These are phyloP conservation scores for Hymenoscyphus salicellus DNA, from an alignment of 2,329 filamentous ascomycete genomes.

Conservation along the genomic window DNA sequence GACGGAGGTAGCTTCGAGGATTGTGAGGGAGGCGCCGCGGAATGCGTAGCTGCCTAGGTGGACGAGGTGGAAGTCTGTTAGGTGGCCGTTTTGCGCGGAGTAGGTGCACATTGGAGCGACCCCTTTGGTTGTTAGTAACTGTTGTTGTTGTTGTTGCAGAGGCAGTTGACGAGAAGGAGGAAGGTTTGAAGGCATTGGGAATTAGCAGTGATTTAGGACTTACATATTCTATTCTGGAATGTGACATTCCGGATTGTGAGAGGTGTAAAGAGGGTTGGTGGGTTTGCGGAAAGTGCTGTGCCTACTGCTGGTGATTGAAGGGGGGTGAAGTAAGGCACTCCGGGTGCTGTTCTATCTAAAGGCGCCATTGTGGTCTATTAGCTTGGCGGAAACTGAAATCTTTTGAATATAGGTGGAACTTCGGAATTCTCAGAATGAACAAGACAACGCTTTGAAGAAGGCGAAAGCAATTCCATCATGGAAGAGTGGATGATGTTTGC, in stretches of 20 bases:
- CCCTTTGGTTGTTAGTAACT: conserved; percentile 24
- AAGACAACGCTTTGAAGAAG: neutral
- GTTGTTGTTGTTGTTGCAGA: neutral
- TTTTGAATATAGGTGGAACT: neutral
- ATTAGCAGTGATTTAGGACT: neutral
- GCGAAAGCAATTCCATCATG: neutral
- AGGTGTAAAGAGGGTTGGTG: conserved; percentile 43
- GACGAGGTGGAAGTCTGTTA: conserved; percentile 37
- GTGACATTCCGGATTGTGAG: conserved; percentile 44
- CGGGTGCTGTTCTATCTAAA: conserved; percentile 23
- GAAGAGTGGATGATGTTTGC: neutral
- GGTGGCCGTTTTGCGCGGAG: conserved; percentile 30
- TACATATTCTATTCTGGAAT: conserved; percentile 45
- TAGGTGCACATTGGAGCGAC: conserved; percentile 49
- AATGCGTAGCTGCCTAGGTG: conserved; percentile 35
- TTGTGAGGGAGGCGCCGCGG: conserved; percentile 36
- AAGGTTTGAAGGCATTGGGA: neutral
- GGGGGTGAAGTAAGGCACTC: conserved; percentile 34
- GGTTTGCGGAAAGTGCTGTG: conserved; percentile 29
- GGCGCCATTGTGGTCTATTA: conserved; percentile 9
- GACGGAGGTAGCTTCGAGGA: conserved; percentile 38
- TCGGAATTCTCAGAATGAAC: neutral
- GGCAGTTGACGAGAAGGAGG: neutral
- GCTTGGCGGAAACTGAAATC: neutral
- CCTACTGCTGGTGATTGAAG: conserved; percentile 32